Conservation (phyloP, 2,329 filamentous ascomycete species). For the Stenocarpella maydis region DNA sequence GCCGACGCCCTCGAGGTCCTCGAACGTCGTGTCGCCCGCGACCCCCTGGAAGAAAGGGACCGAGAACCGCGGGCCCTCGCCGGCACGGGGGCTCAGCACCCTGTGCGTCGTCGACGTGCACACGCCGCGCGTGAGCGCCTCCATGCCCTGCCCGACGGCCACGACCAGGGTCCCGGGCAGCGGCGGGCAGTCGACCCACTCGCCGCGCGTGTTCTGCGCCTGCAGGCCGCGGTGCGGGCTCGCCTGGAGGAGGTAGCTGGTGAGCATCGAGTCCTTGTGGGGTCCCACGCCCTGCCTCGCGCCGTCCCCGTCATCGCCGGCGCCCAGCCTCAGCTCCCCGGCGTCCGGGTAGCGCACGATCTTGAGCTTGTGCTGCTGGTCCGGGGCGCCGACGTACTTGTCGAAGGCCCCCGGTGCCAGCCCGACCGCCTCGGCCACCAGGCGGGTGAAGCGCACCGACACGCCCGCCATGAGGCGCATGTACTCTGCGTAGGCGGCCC, state of each 20-base stretch:
- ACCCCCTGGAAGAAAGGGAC: slow-evolving; percentile 93
- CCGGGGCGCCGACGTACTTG: slow-evolving; percentile 76
- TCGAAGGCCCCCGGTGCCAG: slow-evolving; percentile 75
- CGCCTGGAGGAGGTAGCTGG: slow-evolving; percentile 82
- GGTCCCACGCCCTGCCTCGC: slow-evolving; percentile 76
- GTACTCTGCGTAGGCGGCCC: slow-evolving; percentile 75
- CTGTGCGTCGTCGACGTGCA: slow-evolving; percentile 85
- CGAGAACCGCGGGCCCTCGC: slow-evolving; percentile 76
- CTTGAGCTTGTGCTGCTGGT: slow-evolving; percentile 87
- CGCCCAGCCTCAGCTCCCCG: slow-evolving; percentile 60
- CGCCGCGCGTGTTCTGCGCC: slow-evolving; percentile 79
- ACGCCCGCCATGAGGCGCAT: slow-evolving; percentile 78
- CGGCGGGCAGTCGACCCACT: slow-evolving; percentile 86
- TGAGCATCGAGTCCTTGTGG: slow-evolving; percentile 85
- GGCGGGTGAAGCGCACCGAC: slow-evolving; percentile 76
- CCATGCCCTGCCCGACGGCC: slow-evolving; percentile 86
- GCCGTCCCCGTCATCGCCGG: slow-evolving; percentile 75
- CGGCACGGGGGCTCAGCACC: slow-evolving; percentile 76
- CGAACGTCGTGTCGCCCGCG: slow-evolving; percentile 79
- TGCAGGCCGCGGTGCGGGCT: slow-evolving; percentile 79
- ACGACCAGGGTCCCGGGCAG: slow-evolving; percentile 82
- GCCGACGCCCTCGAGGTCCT: slow-evolving; percentile 72
- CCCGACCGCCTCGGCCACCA: slow-evolving; percentile 85
- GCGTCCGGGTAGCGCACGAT: slow-evolving; percentile 86
- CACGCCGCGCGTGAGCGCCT: slow-evolving; percentile 84